A percentile compares a stretch with the other conserved stretches of the same genome.
phyloP scores from a whole-genome alignment of 2,329 filamentous ascomycete genomes.

The Ilyonectria sp. region DNA sequence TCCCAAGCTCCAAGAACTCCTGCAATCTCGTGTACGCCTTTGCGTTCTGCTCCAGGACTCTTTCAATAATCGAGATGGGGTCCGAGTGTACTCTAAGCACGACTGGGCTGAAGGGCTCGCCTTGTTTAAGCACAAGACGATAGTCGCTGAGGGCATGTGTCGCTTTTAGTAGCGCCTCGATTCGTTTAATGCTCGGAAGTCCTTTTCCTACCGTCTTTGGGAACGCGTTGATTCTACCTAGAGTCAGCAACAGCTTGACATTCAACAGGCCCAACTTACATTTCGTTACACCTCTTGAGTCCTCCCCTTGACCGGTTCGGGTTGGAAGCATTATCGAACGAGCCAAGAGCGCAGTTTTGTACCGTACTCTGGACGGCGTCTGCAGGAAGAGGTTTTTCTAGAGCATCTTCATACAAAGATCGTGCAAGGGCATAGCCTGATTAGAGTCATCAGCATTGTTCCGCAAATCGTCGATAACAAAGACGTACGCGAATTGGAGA shows the following conservation, averaged over 20 bases:
- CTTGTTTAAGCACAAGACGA: conserved; percentile 83
- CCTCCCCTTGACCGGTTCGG: conserved; percentile 83
- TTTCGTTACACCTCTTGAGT: conserved; percentile 83
- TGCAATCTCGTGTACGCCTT: conserved; percentile 82
- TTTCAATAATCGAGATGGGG: conserved; percentile 80
- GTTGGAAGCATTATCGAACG: conserved; percentile 88
- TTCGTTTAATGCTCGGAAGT: conserved; percentile 65
- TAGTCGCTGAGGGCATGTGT: conserved; percentile 85
- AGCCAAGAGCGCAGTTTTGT: conserved; percentile 74
- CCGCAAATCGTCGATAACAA: background rate
- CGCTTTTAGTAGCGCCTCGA: conserved; percentile 77
- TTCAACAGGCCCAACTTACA: conserved; percentile 63
- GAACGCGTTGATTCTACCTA: conserved; percentile 74
- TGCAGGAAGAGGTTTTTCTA: conserved; percentile 64
- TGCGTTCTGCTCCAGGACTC: conserved; percentile 82
- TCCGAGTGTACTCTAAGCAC: conserved; percentile 83
- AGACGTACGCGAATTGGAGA: conserved; percentile 73
- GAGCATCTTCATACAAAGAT: conserved; percentile 71
- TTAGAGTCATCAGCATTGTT: background rate
- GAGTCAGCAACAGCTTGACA: conserved; percentile 38
- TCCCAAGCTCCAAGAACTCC: conserved; percentile 79
- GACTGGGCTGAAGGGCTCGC: conserved; percentile 84
- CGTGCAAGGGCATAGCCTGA: conserved; percentile 74
- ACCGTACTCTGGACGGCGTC: conserved; percentile 72
- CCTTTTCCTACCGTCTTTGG: conserved; percentile 69